A percentile compares a stretch with the other conserved stretches of the same genome.
Conservation (phyloP, 768 basidiomycete genomes). For the Tulasnella sp. region DNA sequence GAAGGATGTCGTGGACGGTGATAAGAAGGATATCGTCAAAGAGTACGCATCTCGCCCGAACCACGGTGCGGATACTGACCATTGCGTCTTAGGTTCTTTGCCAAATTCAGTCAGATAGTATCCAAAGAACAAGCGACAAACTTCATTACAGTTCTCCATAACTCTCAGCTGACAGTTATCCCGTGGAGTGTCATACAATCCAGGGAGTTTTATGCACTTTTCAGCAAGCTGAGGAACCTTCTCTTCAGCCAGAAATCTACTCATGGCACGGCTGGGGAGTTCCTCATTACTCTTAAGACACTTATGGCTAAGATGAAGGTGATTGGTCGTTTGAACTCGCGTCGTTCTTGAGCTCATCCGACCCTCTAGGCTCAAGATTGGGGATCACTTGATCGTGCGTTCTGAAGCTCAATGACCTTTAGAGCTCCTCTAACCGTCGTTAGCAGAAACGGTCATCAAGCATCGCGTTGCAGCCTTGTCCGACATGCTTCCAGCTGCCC, state of each 20-base stretch:
- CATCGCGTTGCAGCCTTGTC: slow-evolving; percentile 31
- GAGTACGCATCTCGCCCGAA: slow-evolving; percentile 37
- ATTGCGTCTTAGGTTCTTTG: slow-evolving; percentile 38
- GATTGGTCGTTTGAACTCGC: not conserved
- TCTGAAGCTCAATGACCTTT: not conserved
- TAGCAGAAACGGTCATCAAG: slow-evolving; percentile 29
- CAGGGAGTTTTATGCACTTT: slow-evolving; percentile 50
- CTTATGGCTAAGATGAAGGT: slow-evolving; percentile 64
- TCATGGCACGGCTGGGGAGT: slow-evolving; percentile 46
- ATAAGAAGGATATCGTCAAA: slow-evolving; percentile 48
- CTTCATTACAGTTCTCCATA: slow-evolving; percentile 54
- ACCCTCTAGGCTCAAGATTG: slow-evolving; percentile 37
- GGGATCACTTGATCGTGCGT: slow-evolving; percentile 55
- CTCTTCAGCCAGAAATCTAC: slow-evolving; percentile 45
- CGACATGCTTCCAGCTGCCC: slow-evolving; percentile 39
- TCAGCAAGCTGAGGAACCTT: slow-evolving; percentile 40
- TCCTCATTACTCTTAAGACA: slow-evolving; percentile 51
- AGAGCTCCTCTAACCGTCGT: slow-evolving; percentile 37
- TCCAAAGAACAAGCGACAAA: slow-evolving; percentile 53
- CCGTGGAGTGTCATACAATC: slow-evolving; percentile 66
- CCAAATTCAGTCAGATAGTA: slow-evolving; percentile 56
- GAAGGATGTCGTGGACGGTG: slow-evolving; percentile 57
- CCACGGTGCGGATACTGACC: not conserved
- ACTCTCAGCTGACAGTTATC: slow-evolving; percentile 47
- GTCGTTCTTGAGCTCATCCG: not conserved